These are phyloP conservation scores for Cytospora chrysosperma DNA, from an alignment of 2,329 filamentous ascomycete genomes.

Conservation along the genomic window DNA sequence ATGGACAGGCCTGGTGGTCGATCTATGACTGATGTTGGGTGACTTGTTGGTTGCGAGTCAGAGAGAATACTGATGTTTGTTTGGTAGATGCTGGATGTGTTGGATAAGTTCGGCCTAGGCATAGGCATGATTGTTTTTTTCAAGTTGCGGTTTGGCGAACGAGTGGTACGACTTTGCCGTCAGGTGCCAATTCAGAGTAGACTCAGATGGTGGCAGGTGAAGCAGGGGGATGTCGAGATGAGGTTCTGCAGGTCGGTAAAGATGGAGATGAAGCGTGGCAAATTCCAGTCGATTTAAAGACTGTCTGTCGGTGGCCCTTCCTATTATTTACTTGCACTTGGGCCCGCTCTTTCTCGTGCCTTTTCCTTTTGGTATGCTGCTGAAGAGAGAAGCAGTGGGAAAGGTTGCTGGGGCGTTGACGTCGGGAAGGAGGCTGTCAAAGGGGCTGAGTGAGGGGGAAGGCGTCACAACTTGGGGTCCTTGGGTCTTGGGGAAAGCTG, in stretches of 20 bases:
- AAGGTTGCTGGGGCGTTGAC: constrained; percentile 7
- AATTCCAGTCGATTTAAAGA: constrained; percentile 3
- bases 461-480: constrained; percentile 11
- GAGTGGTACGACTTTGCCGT: constrained; percentile 21
- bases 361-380: background rate
- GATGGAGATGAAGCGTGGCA: constrained; percentile 6
- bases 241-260: constrained; percentile 7
- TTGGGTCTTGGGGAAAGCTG: background rate
- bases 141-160: constrained; percentile 11
- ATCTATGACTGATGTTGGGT: constrained; percentile 15
- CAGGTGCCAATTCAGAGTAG: constrained; percentile 8
- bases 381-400: constrained; percentile 9
- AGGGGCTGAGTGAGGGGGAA: constrained; percentile 21
- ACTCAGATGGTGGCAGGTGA: constrained; percentile 13
- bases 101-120: constrained; percentile 18
- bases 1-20: constrained; percentile 19
- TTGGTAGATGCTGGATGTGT: constrained; percentile 18
- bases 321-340: constrained; percentile 10
- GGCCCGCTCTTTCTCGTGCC: constrained; percentile 1
- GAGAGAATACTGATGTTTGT: constrained; percentile 22
- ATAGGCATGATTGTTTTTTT: constrained; percentile 22
- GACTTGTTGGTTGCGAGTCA: constrained; percentile 9
- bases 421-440: constrained; percentile 1
- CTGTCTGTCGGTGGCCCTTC: constrained; percentile 6
- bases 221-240: constrained; percentile 21